Base-by-base conservation (phyloP, 169 alveolate genomes). In the Plasmodium fragile region DNA sequence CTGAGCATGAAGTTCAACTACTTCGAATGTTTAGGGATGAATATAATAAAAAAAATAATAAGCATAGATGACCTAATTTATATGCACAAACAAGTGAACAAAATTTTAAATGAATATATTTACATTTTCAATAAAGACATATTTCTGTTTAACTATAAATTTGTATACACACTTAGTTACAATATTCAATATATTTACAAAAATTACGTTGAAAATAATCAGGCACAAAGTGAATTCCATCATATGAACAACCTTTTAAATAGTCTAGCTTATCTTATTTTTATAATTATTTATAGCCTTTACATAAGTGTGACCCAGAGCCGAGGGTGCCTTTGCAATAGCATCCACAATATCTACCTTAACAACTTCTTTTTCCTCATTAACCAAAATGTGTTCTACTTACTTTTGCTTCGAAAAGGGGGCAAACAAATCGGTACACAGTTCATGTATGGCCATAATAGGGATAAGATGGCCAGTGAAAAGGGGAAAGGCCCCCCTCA, bases 171-270 rank as follows among this genome's bases (percentile, higher is more conserved):
- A 1, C 89, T 87, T 55, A 78, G 82, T 43, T 87, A 87, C 34
- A 87, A 87, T 87, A 87, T 87, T 78, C 90, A 77, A 30, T 87
- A 87, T 87, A 87, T 87, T 11, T 87, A 87, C 52, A 87, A 52
- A 87, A 87, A 53, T 78, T 87, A 87, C 70, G 72, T 78, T 8
- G 82, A 87, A 78, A 87, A 87, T 87, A 72, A 52, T 16, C 59
- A 87, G 34, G 41, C 69, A 65, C 69, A 39, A 28, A 87, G 43
- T 78, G 93, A 87, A 39, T 87, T 55, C 81, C 45, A 87, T 78
- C 81, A 87, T 78, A 78, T 87, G 32, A 53, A 78, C 34, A 87
- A 87, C 53, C 80, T 87, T 36, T 36, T 87, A 41, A 87, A 77
- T 70, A 87, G 81, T 69, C 25, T 87, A 52, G 59, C 90, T 11